Percentiles rank a stretch among this genome's conserved stretches.
phyloP scores from a whole-genome alignment of 2,329 filamentous ascomycete species.

The Colletotrichum camelliae region DNA sequence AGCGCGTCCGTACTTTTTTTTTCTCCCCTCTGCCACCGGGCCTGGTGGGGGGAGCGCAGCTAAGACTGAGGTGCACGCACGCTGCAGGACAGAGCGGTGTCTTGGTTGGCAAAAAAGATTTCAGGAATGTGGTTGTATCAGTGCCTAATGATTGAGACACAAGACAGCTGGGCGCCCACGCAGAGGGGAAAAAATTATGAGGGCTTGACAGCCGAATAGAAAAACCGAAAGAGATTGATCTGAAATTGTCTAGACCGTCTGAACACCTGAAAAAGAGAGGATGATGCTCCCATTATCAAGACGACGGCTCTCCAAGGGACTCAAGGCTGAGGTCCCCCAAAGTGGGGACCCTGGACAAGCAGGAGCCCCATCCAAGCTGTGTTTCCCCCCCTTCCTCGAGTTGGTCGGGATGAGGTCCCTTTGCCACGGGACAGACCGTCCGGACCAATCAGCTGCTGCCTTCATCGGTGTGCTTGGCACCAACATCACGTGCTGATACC shows the following conservation, averaged over 20 bases:
- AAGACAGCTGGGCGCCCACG: not conserved
- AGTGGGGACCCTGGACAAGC: not conserved
- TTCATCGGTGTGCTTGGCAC: not conserved
- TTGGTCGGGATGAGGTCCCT: constrained; percentile 12
- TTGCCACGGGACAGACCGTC: constrained; percentile 10
- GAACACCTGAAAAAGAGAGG: not conserved
- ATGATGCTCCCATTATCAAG: not conserved
- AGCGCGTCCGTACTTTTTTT: constrained; percentile 5
- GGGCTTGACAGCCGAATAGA: not conserved
- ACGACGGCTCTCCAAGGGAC: not conserved
- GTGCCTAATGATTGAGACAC: constrained; percentile 2
- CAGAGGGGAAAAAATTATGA: not conserved
- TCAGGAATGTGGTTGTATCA: not conserved
- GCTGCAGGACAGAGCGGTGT: not conserved
- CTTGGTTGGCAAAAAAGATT: not conserved
- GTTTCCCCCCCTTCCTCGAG: not conserved
- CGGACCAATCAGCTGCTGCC: constrained; percentile 5
- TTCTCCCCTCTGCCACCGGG: not conserved
- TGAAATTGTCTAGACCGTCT: not conserved
- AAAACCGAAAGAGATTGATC: not conserved
- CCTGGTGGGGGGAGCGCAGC: not conserved
- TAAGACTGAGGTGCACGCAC: not conserved
- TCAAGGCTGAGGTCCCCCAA: not conserved
- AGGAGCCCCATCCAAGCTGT: not conserved
- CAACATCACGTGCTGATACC: not conserved